Evolutionary conservation across 106 monocot species (phyloP).

Genomic region (Amphibolis antarctica): DNA sequence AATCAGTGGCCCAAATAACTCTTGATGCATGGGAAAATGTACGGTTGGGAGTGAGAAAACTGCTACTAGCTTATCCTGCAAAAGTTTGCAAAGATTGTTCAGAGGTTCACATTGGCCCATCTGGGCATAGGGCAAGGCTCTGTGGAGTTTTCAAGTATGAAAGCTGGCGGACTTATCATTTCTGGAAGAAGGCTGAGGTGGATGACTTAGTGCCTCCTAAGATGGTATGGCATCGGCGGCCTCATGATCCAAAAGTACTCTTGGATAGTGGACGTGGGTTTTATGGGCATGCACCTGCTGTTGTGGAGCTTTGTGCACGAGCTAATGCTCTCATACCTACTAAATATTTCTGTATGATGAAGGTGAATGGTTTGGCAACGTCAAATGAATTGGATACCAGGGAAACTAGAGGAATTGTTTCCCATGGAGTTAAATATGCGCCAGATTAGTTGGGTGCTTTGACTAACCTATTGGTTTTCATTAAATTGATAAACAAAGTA

Average conservation of each 20-base stretch:
- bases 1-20: slow-evolving; percentile 38
- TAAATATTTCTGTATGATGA: slow-evolving; percentile 72
- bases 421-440: neutral
- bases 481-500: no score
- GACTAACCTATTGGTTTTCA: no score
- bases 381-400: neutral
- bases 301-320: slow-evolving; percentile 67
- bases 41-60: slow-evolving; percentile 52
- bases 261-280: slow-evolving; percentile 51
- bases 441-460: neutral
- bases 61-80: slow-evolving; percentile 57
- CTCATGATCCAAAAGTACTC: slow-evolving; percentile 59
- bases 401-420: neutral
- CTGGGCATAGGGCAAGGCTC: slow-evolving; percentile 66
- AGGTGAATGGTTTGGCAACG: slow-evolving; percentile 35
- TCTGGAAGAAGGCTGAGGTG: slow-evolving; percentile 72
- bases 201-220: slow-evolving; percentile 61
- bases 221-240: slow-evolving; percentile 68
- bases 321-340: slow-evolving; percentile 66
- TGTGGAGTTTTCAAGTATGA: slow-evolving; percentile 78
- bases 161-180: slow-evolving; percentile 55
- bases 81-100: slow-evolving; percentile 70
- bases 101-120: slow-evolving; percentile 78
- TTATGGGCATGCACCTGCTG: slow-evolving; percentile 91
- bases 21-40: slow-evolving; percentile 71